Conservation (phyloP, 1,139 yeast species). For the Pichia sp. region DNA sequence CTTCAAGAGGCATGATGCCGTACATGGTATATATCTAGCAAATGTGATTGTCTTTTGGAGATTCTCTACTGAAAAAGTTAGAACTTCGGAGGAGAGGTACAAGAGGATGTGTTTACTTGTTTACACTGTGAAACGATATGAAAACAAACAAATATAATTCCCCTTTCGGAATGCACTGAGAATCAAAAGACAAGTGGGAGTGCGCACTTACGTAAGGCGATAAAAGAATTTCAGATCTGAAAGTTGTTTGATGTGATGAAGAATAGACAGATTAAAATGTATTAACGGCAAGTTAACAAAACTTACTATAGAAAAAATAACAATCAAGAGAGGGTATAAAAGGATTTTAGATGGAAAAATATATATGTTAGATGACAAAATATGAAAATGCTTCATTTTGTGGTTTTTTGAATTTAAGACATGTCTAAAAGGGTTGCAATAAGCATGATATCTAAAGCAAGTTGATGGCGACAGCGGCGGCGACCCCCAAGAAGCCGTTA, state of each 20-base stretch:
- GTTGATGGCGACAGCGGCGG: constrained; percentile 16
- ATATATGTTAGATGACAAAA: neutral
- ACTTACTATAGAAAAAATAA: neutral
- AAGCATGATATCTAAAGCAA: constrained; percentile 6
- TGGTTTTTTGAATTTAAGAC: too few relatives aligned
- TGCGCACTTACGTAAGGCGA: neutral
- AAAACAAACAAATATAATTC: neutral
- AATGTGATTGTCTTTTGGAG: neutral
- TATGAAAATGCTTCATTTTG: too few relatives aligned
- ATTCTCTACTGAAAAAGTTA: too few relatives aligned
- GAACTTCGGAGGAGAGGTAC: neutral
- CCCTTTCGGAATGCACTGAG: neutral
- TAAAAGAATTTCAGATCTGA: too few relatives aligned
- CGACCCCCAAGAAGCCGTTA: constrained; percentile 17
- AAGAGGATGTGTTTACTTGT: neutral
- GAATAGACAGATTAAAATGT: too few relatives aligned
- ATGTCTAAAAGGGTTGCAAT: too few relatives aligned
- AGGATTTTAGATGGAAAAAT: neutral
- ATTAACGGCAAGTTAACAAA: neutral
- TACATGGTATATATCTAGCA: constrained; percentile 13
- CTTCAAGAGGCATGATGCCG: constrained; percentile 15
- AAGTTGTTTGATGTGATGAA: too few relatives aligned
- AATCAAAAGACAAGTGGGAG: neutral
- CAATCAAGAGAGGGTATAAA: constrained; percentile 1
- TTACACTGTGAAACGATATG: neutral